Conservation (phyloP, 2,329 filamentous ascomycete species). For the Sporothrix sp. region DNA sequence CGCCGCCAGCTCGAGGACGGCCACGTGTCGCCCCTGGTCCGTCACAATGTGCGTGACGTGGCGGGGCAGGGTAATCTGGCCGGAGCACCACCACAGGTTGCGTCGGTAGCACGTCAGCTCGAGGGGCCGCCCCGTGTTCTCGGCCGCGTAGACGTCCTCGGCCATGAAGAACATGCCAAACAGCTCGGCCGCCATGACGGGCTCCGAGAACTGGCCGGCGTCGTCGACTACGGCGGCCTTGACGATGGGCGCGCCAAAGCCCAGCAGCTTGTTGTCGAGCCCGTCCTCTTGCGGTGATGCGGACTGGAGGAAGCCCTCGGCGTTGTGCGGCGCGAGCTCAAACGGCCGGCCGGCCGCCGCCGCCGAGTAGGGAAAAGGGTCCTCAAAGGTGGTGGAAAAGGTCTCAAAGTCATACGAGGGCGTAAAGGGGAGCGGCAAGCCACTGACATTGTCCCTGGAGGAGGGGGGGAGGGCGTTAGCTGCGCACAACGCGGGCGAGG, state of each 20-base stretch:
- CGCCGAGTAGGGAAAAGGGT: constrained; percentile 50
- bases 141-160: constrained; percentile 64
- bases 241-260: constrained; percentile 56
- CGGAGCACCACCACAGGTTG: constrained; percentile 91
- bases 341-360: constrained; percentile 17
- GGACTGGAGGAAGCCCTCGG: constrained; percentile 27
- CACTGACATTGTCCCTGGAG: constrained; percentile 34
- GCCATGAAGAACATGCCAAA: constrained; percentile 86
- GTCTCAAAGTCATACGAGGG: constrained; percentile 52
- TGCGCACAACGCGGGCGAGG: not conserved
- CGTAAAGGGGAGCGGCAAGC: constrained; percentile 41
- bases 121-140: constrained; percentile 47
- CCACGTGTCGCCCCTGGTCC: constrained; percentile 69
- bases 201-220: constrained; percentile 50
- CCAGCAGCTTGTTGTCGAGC: constrained; percentile 61
- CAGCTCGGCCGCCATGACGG: constrained; percentile 62
- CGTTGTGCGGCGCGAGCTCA: constrained; percentile 15
- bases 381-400: constrained; percentile 54
- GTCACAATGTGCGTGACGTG: constrained; percentile 57
- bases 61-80: constrained; percentile 69
- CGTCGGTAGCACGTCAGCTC: constrained; percentile 92
- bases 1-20: constrained; percentile 68
- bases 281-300: constrained; percentile 40
- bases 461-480: not conserved
- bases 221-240: constrained; percentile 57